These are phyloP conservation scores for Irpex rosettiformis DNA, from an alignment of 1,284 basidiomycete genomes.

Conservation along the genomic window DNA sequence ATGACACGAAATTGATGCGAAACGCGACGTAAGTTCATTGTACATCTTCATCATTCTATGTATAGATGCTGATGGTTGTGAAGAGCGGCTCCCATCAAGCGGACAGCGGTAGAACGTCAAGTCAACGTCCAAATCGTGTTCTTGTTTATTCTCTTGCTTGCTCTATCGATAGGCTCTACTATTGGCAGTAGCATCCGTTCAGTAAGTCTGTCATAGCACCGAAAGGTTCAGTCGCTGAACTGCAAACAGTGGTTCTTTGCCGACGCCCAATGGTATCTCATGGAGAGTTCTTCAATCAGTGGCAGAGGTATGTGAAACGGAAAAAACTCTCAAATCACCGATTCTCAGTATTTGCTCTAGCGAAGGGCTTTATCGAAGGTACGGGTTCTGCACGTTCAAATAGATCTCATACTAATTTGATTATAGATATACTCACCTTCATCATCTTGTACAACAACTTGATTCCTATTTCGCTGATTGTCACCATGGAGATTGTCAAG, in stretches of 20 bases:
- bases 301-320: constrained; percentile 52
- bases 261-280: constrained; percentile 81
- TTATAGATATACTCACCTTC: constrained; percentile 90
- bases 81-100: constrained; percentile 93
- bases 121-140: constrained; percentile 98
- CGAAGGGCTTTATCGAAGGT: constrained; percentile 82
- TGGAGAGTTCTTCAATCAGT: constrained; percentile 50
- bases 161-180: constrained; percentile 87
- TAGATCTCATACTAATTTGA: not conserved
- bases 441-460: constrained; percentile 99
- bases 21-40: constrained; percentile 79
- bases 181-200: constrained; percentile 88
- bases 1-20: constrained; percentile 98
- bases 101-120: constrained; percentile 93
- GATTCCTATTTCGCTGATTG: constrained; percentile 98
- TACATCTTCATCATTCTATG: constrained; percentile 4
- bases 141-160: constrained; percentile 85
- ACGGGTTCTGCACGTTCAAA: constrained; percentile 14
- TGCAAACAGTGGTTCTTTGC: constrained; percentile 74
- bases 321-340: not conserved
- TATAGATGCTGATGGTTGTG: constrained; percentile 1
- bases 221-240: not conserved
- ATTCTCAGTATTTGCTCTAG: constrained; percentile 34
- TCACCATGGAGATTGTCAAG: constrained; percentile 99
- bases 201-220: constrained; percentile 25